phyloP scores from a whole-genome alignment of 495 filamentous ascomycete genomes.

The Penicillium herquei region DNA sequence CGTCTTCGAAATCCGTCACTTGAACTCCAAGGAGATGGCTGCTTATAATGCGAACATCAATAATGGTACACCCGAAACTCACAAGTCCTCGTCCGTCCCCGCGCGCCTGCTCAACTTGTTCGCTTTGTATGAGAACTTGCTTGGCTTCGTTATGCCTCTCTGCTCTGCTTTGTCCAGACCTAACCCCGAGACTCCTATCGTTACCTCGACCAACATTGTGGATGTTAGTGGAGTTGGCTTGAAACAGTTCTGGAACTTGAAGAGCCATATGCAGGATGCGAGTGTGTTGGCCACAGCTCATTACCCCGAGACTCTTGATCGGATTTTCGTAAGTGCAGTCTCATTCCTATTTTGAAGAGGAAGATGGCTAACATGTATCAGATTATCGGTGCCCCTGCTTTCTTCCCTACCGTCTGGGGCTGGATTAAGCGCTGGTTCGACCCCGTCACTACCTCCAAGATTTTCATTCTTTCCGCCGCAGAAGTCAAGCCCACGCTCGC shows the following conservation, averaged over 20 bases:
- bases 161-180: constrained; percentile 72
- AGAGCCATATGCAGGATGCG: constrained; percentile 87
- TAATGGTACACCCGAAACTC: constrained; percentile 57
- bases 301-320: constrained; percentile 87
- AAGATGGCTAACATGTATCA: constrained; percentile 26
- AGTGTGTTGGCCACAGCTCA: constrained; percentile 83
- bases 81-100: constrained; percentile 48
- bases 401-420: constrained; percentile 92
- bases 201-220: constrained; percentile 86
- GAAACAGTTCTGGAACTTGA: constrained; percentile 92
- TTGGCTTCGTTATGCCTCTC: constrained; percentile 81
- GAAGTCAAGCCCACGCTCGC: constrained; percentile 73
- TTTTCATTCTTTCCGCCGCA: constrained; percentile 73
- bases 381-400: constrained; percentile 84
- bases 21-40: constrained; percentile 75
- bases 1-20: constrained; percentile 78
- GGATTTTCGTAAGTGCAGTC: constrained; percentile 65
- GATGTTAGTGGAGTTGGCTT: constrained; percentile 80
- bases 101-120: constrained; percentile 76
- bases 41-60: constrained; percentile 66
- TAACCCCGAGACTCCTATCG: constrained; percentile 72
- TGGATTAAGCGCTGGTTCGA: constrained; percentile 98
- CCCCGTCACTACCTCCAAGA: constrained; percentile 88
- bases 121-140: constrained; percentile 85
- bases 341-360: neutral